Evolutionary conservation across 2,329 filamentous ascomycete genomes (phyloP).

Genomic region (Chrysoporthe austroafricana): DNA sequence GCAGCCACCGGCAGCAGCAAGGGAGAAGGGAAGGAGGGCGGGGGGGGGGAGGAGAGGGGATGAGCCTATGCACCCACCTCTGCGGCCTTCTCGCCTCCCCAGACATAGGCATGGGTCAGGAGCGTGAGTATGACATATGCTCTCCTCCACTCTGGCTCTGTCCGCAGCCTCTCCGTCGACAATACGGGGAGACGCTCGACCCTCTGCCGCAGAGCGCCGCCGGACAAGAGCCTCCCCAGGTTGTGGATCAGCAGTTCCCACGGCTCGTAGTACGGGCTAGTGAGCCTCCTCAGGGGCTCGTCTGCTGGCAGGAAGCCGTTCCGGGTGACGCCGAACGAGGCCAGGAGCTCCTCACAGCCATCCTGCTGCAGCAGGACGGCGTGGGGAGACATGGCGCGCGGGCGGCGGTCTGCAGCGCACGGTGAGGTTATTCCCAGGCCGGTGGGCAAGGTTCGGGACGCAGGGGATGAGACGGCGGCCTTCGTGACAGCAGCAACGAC

Average conservation of each 20-base stretch:
- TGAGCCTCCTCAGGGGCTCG: constrained; percentile 66
- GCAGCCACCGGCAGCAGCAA: background rate
- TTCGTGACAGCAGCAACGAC: too few relatives aligned
- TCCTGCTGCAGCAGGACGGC: constrained; percentile 37
- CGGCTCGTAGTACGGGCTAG: constrained; percentile 73
- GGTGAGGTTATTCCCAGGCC: too few relatives aligned
- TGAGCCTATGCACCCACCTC: constrained; percentile 55
- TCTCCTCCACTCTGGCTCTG: constrained; percentile 76
- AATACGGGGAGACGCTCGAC: constrained; percentile 72
- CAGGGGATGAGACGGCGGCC: too few relatives aligned
- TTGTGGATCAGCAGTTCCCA: constrained; percentile 77
- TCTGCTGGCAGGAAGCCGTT: constrained; percentile 80
- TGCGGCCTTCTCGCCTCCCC: constrained; percentile 76
- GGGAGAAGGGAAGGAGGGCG: background rate
- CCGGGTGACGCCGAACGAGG: constrained; percentile 45
- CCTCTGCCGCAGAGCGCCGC: constrained; percentile 63
- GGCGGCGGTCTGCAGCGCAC: too few relatives aligned
- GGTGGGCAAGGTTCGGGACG: too few relatives aligned
- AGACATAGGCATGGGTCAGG: constrained; percentile 84
- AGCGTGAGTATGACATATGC: constrained; percentile 81
- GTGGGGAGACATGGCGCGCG: constrained; percentile 48
- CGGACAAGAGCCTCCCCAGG: constrained; percentile 69
- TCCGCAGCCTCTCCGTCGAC: constrained; percentile 64
- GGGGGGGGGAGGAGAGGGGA: background rate
- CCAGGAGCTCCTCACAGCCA: constrained; percentile 34